Evolutionary conservation across 129 eudicot species (phyloP).

Genomic region (Gnaphalium uliginosum): DNA sequence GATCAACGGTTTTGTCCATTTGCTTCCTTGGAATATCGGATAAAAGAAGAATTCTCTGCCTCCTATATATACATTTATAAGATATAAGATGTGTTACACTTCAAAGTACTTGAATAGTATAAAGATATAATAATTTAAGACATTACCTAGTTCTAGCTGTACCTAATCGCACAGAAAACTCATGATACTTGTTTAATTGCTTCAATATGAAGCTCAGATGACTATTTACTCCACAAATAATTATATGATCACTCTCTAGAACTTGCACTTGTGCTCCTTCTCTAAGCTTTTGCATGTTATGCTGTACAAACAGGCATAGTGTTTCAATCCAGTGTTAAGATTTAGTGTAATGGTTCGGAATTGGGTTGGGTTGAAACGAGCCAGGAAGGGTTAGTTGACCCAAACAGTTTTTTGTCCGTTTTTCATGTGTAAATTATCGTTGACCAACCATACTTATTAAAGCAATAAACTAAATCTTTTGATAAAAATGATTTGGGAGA

Average conservation of each 20-base stretch:
- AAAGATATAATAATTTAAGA: not conserved
- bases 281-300: constrained; percentile 88
- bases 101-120: not conserved
- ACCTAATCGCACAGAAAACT: constrained; percentile 90
- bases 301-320: constrained; percentile 48
- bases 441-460: not conserved
- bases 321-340: constrained; percentile 18
- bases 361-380: not conserved
- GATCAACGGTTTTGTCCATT: constrained; percentile 76
- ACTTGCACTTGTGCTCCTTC: constrained; percentile 98
- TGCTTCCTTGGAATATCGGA: constrained; percentile 95
- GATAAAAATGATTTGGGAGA: too few species aligned
- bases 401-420: not conserved
- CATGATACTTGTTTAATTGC: constrained; percentile 94
- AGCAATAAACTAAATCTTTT: not conserved
- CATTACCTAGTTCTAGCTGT: constrained; percentile 91
- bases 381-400: not conserved
- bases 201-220: constrained; percentile 81
- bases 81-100: constrained; percentile 23
- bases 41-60: constrained; percentile 92
- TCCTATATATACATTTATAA: constrained; percentile 43
- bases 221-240: constrained; percentile 93
- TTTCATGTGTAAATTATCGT: too few species aligned
- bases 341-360: not conserved
- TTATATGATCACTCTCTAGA: constrained; percentile 85